These are phyloP conservation scores for Coleophoma cylindrospora DNA, from an alignment of 2,329 filamentous ascomycete species.

Conservation along the genomic window DNA sequence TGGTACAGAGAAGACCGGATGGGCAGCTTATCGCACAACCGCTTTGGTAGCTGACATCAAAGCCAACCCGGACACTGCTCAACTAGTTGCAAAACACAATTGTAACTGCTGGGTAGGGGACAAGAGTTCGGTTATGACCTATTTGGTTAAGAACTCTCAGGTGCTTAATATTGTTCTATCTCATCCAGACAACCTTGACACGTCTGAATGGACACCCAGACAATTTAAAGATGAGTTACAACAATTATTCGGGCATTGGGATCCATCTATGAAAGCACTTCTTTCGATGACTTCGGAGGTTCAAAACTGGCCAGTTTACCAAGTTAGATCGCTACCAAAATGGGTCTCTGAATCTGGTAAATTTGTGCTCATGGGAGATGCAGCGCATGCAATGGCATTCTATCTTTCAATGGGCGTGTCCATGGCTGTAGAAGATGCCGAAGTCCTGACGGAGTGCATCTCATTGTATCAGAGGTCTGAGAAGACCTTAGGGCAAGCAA, in stretches of 20 bases:
- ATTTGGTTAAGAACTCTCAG: not conserved
- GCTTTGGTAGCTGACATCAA: slow-evolving; percentile 33
- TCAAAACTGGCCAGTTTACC: not conserved
- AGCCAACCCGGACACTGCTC: slow-evolving; percentile 23
- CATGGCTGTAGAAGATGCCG: not conserved
- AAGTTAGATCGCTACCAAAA: not conserved
- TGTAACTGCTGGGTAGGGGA: not conserved
- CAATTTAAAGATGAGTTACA: not conserved
- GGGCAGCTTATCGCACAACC: slow-evolving; percentile 35
- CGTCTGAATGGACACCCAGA: not conserved
- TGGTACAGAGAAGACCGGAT: slow-evolving; percentile 29
- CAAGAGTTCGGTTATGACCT: not conserved
- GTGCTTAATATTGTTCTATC: not conserved
- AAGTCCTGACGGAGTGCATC: not conserved
- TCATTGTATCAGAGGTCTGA: not conserved
- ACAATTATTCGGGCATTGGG: not conserved
- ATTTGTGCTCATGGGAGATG: not conserved
- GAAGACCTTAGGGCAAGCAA: not conserved
- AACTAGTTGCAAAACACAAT: not conserved
- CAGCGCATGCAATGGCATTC: slow-evolving; percentile 4
- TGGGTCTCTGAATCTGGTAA: not conserved
- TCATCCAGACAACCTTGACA: not conserved
- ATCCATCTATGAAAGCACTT: not conserved
- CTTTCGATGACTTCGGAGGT: not conserved
- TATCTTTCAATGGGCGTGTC: not conserved